Evolutionary conservation across 495 filamentous ascomycete species (phyloP), one percentile per base, ranked within the genome.

Genomic region (Aspergillus baeticus): DNA sequence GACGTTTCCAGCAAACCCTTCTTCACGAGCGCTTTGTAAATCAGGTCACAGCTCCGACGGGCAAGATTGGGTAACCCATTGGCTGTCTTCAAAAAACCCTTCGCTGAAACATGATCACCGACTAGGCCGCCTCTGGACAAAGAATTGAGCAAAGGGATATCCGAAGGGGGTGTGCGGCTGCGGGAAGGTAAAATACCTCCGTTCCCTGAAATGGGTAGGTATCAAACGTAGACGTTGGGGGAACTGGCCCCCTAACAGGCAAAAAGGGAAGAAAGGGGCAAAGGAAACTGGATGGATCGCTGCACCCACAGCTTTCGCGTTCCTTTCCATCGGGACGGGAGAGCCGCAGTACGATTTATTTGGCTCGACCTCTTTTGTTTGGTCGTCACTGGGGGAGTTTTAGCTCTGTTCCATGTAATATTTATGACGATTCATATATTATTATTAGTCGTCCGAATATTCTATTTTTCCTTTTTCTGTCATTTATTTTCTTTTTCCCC

Each of bases 321-420:
- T 61, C 68, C 67, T 70, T 60, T 63, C 63, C 64, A 62, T 63
- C 65, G 69, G 65, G 61, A 67, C 66, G 69, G 71, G 68, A 70
- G 68, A 72, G 71, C 67, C 69, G 66, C 58, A 57, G 54, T 53
- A 26, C 34, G 6, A 45, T 26, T 45, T 33, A 21, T 45, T 23
- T 54, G 34, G 14, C 48, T 41, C 34, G 38, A 56, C 48, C 54
- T 34, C 38, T 50, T 23, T 47, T 51, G 23, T 44, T 50, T 44
- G 20, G 11, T 33, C 8, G n/a, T 39, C 34, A 15, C 23, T 35
- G 42, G 18, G 35, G 37, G 46, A 43, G 29, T 54, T 34, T 35
- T 51, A 41, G 51, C 15, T 52, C n/a, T 51, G 51, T 45, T 53
- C 41, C 43, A 48, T 49, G 44, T 58, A 21, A 48, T 42, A 49